Base-by-base conservation (phyloP, 352 stramenopile genomes). In the Paralagenidium karlingii region DNA sequence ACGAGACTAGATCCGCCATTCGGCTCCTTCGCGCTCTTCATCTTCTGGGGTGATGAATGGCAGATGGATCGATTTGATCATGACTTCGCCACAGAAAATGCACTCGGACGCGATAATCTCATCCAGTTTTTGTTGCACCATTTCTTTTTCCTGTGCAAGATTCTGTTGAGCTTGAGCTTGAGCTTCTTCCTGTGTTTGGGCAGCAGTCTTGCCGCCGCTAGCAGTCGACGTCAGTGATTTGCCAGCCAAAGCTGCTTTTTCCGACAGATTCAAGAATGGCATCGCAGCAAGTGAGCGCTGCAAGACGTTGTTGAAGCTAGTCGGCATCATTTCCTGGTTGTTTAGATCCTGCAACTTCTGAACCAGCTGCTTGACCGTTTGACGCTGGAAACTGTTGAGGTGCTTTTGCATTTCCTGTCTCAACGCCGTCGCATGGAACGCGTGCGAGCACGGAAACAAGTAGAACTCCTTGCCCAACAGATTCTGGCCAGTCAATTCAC, bases 1-100 rank as follows among this genome's bases (percentile, higher is more conserved):
- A 18, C 40, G n/a, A n/a, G n/a, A n/a, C n/a, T n/a, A 93, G 31
- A 93, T 89, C 40, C 60, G 68, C 79, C 79, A 93, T 52, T 93
- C 79, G 50, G 49, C 63, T 28, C 76, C 78, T 52, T 93, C 79
- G 9, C 60, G 58, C 24, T 55, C 53, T 31, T 94, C 74, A 47
- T 96, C 84, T 33, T 95, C 78, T 8, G 76, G 61, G 18, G 76
- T 82, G 53, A 97, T 89, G 45, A 97, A 94, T 19, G 87, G 82
- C 47, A 76, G 57, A 49, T 94, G 78, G 45, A 97, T 92, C 34
- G 83, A 96, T 56, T 96, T 88, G 55, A 97, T 96, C 89, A 97
- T 97, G 15, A 95, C 79, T 52, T 96, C 83, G 28, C 89, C 87
- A 51, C 89, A 97, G 46, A 96, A 92, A 50, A 94, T 82, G 53